A percentile compares a stretch with the other conserved stretches of the same genome.
These are phyloP conservation scores for Fereydounia khargensis DNA, from an alignment of 1,284 basidiomycete species.

Conservation along the genomic window DNA sequence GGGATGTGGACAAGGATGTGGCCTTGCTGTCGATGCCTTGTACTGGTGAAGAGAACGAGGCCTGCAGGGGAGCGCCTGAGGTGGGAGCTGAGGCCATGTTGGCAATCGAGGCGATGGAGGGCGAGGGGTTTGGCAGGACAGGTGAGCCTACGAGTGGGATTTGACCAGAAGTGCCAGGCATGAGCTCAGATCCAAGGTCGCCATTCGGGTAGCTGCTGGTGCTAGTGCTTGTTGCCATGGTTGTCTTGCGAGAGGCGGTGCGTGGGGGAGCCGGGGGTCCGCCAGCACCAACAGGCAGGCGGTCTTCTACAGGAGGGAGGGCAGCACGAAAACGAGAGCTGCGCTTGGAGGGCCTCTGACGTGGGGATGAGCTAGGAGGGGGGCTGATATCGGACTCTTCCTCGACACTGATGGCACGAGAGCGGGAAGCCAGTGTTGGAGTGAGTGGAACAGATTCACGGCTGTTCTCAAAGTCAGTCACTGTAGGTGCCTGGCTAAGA, in stretches of 20 bases:
- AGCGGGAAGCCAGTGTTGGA: too few species aligned
- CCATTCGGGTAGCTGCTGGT: conserved; percentile 12
- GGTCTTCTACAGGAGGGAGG: conserved; percentile 12
- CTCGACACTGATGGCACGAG: background rate
- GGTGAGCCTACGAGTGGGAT: background rate
- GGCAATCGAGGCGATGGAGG: conserved; percentile 14
- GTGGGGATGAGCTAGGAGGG: background rate
- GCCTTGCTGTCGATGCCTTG: too few species aligned
- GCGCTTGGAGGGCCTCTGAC: too few species aligned
- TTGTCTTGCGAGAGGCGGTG: conserved; percentile 13
- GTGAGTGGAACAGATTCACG: too few species aligned
- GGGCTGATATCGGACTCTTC: background rate
- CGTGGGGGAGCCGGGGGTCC: conserved; percentile 23
- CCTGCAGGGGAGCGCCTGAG: background rate
- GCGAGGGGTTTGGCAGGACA: conserved; percentile 7
- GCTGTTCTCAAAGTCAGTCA: too few species aligned
- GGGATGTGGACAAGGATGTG: background rate
- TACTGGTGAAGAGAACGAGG: background rate
- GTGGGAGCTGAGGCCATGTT: conserved; percentile 9
- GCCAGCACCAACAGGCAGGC: conserved; percentile 22
- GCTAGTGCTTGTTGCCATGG: background rate
- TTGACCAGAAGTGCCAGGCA: background rate
- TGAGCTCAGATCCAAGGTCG: conserved; percentile 19
- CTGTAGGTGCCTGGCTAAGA: too few species aligned
- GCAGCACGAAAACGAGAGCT: too few species aligned